Base-by-base conservation (phyloP, 306 rosid species). In the Coriaria nepalensis region DNA sequence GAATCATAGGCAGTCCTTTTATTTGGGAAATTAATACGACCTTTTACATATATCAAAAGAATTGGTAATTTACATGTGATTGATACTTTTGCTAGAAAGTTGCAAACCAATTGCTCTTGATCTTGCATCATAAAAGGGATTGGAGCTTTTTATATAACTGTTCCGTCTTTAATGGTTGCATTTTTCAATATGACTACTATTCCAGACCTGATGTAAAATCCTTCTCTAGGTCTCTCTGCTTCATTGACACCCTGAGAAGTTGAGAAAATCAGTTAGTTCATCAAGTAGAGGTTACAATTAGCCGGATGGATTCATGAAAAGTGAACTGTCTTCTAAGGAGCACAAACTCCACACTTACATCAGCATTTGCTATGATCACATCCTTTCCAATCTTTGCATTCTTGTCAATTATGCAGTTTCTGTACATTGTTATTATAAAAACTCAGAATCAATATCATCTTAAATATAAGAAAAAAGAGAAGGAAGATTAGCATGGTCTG, bases 401-500 rank as follows among this genome's bases (percentile, higher is more conserved):
- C 86, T 85, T 85, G 87, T 92, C 98, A 43, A 92, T 82, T 54
- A 85, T 92, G 61, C 98, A 92, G 41, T 79, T 85, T 82, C 98
- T 92, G 61, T 49, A 63, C 49, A 37, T 36, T 46, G 5, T 32
- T 10, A 0, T 38, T 5, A 47, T 4, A 51, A 9, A 13, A 35
- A 42, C 68, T 73, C 37, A 73, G 63, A 53, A 55, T 20, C 29
- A 20, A 1, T 20, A 20, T 20, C 29, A 20, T 20, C 29, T 20
- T 20, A 20, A 20, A 20, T n/a, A n/a, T n/a, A n/a, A n/a, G n/a
- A 20, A 20, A 1, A 20, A 20, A 20, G 29, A 20, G n/a, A 20
- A 20, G 29, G 3, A 1, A 20, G 3, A 20, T 20, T 20, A 20
- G 3, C 29, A 20, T 3, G 29, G 8, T 33, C 29, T 13, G 29